Evolutionary conservation across 2,329 filamentous ascomycete species (phyloP).

Genomic region (Venturia pyrina): DNA sequence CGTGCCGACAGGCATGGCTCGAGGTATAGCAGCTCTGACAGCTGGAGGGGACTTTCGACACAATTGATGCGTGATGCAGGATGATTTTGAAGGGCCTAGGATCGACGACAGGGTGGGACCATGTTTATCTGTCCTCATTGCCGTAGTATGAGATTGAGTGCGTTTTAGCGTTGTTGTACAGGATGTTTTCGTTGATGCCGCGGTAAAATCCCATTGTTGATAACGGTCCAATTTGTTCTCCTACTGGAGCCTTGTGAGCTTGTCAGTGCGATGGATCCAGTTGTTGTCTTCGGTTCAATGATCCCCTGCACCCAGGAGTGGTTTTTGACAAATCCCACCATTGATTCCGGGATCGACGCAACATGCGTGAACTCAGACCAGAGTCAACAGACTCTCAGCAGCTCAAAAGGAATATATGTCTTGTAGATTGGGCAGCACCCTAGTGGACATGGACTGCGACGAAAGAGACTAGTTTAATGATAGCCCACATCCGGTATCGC

Average conservation of each 20-base stretch:
- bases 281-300: too few relatives aligned
- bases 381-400: too few relatives aligned
- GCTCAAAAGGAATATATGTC: too few relatives aligned
- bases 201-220: neutral
- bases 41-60: conserved; percentile 5
- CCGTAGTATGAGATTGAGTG: neutral
- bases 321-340: too few relatives aligned
- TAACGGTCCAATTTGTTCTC: neutral
- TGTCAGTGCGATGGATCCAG: neutral
- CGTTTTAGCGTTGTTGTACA: neutral
- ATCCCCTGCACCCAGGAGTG: too few relatives aligned
- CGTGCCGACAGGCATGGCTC: conserved; percentile 1
- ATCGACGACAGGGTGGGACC: neutral
- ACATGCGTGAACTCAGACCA: too few relatives aligned
- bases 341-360: too few relatives aligned
- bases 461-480: too few relatives aligned
- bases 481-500: too few relatives aligned
- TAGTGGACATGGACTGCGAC: too few relatives aligned
- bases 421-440: too few relatives aligned
- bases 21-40: conserved; percentile 5
- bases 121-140: neutral
- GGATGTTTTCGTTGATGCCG: neutral
- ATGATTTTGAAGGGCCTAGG: neutral
- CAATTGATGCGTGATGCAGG: neutral
- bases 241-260: neutral